Evolutionary conservation across 2,329 filamentous ascomycete genomes (phyloP).

Genomic region (Pseudogymnoascus sp.): DNA sequence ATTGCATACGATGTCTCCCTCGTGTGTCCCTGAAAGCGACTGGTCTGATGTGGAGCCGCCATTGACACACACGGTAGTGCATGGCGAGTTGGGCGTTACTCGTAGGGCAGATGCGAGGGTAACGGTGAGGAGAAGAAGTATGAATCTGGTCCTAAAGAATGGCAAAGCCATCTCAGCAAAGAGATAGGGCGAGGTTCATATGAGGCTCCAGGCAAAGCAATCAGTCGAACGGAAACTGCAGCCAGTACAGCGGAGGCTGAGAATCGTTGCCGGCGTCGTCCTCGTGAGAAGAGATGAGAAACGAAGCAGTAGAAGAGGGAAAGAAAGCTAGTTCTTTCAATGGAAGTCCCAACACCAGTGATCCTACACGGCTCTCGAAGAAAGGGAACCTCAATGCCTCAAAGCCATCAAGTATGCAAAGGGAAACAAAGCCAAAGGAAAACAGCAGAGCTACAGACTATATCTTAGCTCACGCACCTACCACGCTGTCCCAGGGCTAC

Average conservation of each 20-base stretch:
- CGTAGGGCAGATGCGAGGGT: constrained; percentile 31
- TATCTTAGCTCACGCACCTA: constrained; percentile 5
- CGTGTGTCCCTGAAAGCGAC: constrained; percentile 35
- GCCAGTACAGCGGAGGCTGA: not conserved
- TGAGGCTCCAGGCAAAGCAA: not conserved
- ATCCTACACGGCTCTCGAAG: not conserved
- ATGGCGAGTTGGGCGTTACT: constrained; percentile 46
- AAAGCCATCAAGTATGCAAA: constrained; percentile 2
- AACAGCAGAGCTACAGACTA: constrained; percentile 6
- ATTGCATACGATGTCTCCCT: constrained; percentile 37
- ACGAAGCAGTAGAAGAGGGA: not conserved
- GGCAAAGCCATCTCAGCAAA: constrained; percentile 10
- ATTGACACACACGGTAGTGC: constrained; percentile 42
- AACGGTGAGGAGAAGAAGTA: not conserved
- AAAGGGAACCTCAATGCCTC: constrained; percentile 1
- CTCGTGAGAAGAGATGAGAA: not conserved
- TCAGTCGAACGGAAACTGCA: not conserved
- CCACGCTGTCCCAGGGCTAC: not conserved
- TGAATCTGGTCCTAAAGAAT: not conserved
- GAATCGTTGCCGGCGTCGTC: not conserved
- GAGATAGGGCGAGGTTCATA: not conserved
- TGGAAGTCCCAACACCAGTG: not conserved
- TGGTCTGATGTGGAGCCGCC: constrained; percentile 31
- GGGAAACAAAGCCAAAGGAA: constrained; percentile 1
- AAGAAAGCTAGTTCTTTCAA: constrained; percentile 5